These are phyloP conservation scores for Alternaria ethzedia DNA, from an alignment of 2,329 filamentous ascomycete species.

Conservation along the genomic window DNA sequence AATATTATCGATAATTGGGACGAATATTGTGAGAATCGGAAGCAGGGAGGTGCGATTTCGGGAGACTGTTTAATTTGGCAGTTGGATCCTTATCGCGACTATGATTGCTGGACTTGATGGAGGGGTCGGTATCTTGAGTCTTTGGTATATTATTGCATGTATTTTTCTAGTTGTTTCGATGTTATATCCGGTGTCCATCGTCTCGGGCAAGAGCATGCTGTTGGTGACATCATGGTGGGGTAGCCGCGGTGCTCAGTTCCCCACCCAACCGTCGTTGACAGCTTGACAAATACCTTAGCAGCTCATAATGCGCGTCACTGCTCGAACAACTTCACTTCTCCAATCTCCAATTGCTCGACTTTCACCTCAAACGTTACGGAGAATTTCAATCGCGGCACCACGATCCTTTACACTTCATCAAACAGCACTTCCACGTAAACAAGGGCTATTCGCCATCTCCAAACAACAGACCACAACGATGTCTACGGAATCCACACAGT, in stretches of 20 bases:
- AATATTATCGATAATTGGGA: too few species aligned
- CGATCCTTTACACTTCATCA: neutral
- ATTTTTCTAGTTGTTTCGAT: too few species aligned
- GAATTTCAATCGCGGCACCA: slow-evolving; percentile 18
- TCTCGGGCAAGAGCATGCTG: too few species aligned
- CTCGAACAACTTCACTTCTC: slow-evolving; percentile 12
- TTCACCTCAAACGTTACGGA: neutral
- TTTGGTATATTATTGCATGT: too few species aligned
- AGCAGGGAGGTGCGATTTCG: too few species aligned
- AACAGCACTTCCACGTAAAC: neutral
- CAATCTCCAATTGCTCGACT: slow-evolving; percentile 10
- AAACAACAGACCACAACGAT: slow-evolving; percentile 28
- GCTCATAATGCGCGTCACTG: slow-evolving; percentile 22
- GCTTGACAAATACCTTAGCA: slow-evolving; percentile 22
- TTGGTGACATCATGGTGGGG: slow-evolving; percentile 30
- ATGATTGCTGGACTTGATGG: too few species aligned
- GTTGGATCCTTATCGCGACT: too few species aligned
- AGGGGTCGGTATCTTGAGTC: too few species aligned
- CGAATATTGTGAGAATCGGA: too few species aligned
- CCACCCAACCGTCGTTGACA: slow-evolving; percentile 8
- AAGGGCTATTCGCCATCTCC: neutral
- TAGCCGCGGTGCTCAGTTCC: slow-evolving; percentile 16
- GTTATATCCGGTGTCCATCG: too few species aligned
- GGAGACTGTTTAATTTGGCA: too few species aligned
- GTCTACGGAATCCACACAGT: slow-evolving; percentile 47